These are phyloP conservation scores for Botrytis medusae DNA, from an alignment of 2,329 filamentous ascomycete species.

Conservation along the genomic window DNA sequence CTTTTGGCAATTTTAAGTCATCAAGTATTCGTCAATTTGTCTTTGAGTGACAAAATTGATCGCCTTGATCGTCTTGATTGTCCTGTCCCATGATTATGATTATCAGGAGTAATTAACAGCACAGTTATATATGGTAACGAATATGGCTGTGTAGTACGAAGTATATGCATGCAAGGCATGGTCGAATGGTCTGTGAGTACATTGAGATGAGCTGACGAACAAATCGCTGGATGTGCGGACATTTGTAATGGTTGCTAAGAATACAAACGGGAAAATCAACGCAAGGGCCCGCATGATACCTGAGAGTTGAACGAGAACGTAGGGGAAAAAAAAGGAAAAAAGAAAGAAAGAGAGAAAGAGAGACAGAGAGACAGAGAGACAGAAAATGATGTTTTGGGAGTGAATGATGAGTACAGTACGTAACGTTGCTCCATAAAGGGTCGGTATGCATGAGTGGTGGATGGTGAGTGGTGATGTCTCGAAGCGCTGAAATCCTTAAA, in stretches of 20 bases:
- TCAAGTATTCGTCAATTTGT: not conserved
- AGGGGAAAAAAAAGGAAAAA: not conserved
- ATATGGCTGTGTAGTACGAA: not conserved
- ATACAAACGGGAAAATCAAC: not conserved
- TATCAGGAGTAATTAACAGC: not conserved
- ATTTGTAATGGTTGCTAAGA: slow-evolving; percentile 11
- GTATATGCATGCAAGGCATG: slow-evolving; percentile 2
- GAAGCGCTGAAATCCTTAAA: not conserved
- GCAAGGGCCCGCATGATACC: slow-evolving; percentile 12
- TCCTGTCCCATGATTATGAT: slow-evolving; percentile 2
- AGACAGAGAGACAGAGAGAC: no score
- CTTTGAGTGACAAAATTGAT: not conserved
- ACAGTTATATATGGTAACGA: not conserved
- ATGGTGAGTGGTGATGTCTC: not conserved
- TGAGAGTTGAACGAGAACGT: not conserved
- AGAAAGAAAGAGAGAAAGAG: no score
- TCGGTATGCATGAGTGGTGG: not conserved
- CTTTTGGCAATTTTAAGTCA: not conserved
- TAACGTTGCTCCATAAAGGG: not conserved
- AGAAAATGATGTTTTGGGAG: not conserved
- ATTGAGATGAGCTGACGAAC: slow-evolving; percentile 7
- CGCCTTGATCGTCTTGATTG: slow-evolving; percentile 1
- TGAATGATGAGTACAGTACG: not conserved
- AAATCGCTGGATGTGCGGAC: slow-evolving; percentile 8
- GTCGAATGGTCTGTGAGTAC: slow-evolving; percentile 4